These are phyloP conservation scores for Thalassia testudinum DNA, from an alignment of 116 monocot species.

Conservation along the genomic window DNA sequence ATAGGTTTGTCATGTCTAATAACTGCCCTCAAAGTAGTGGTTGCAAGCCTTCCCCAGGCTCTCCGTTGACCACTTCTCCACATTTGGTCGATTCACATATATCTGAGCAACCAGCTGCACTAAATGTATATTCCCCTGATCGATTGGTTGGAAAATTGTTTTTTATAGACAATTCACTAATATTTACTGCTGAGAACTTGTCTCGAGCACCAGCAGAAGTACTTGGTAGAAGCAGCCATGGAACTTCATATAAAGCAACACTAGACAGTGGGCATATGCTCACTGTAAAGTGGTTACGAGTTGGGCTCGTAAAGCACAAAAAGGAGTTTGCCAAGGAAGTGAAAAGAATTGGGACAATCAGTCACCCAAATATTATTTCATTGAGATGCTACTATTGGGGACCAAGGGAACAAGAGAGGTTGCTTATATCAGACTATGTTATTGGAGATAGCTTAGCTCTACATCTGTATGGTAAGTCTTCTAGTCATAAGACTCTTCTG, in stretches of 20 bases:
- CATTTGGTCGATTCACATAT: slow-evolving; percentile 16
- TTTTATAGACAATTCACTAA: slow-evolving; percentile 48
- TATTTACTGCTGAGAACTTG: slow-evolving; percentile 72
- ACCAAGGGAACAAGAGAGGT: slow-evolving; percentile 62
- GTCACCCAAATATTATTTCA: slow-evolving; percentile 59
- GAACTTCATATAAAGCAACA: slow-evolving; percentile 87
- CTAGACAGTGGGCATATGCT: slow-evolving; percentile 56
- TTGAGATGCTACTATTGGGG: slow-evolving; percentile 90
- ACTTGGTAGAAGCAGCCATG: slow-evolving; percentile 85
- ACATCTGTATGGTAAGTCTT: slow-evolving; percentile 62
- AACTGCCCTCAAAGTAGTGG: slow-evolving; percentile 5
- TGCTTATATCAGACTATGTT: slow-evolving; percentile 66
- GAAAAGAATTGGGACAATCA: slow-evolving; percentile 62
- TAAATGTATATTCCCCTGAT: slow-evolving; percentile 61
- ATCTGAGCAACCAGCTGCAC: slow-evolving; percentile 31
- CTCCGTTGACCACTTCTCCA: slow-evolving; percentile 18
- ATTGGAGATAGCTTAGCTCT: slow-evolving; percentile 78
- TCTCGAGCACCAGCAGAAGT: slow-evolving; percentile 83
- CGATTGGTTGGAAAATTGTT: slow-evolving; percentile 61
- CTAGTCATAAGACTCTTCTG: too few relatives aligned
- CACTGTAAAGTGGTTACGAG: slow-evolving; percentile 80
- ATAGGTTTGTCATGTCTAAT: slow-evolving; percentile 6
- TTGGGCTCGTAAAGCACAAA: slow-evolving; percentile 58
- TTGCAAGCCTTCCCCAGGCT: slow-evolving; percentile 23
- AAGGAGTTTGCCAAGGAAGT: slow-evolving; percentile 89